Evolutionary conservation across 768 basidiomycete genomes (phyloP).

Genomic region (Rhodotorula graminis): DNA sequence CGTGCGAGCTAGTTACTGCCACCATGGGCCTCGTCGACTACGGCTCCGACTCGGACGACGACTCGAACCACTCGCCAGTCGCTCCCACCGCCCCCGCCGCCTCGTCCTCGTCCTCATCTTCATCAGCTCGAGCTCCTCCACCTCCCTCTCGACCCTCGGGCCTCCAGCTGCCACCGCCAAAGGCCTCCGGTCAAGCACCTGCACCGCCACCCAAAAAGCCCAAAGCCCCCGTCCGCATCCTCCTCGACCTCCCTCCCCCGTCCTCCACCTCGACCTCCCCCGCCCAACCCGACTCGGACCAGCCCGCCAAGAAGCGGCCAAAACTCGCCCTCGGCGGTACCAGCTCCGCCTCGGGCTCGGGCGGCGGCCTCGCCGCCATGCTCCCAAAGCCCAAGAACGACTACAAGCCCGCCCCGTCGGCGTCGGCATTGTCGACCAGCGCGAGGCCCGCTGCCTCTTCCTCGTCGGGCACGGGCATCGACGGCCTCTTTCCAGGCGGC

Average conservation of each 20-base stretch:
- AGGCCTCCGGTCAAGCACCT: not conserved
- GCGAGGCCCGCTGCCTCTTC: not conserved
- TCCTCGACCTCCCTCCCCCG: slow-evolving; percentile 32
- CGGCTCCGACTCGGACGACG: slow-evolving; percentile 41
- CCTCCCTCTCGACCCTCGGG: not conserved
- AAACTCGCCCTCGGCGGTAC: slow-evolving; percentile 16
- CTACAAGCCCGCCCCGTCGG: not conserved
- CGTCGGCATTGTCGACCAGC: too few relatives aligned
- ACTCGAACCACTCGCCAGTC: not conserved
- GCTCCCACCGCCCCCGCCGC: not conserved
- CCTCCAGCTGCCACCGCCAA: slow-evolving; percentile 26
- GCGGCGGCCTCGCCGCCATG: slow-evolving; percentile 34
- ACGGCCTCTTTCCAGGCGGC: not conserved
- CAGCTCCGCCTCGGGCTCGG: too few relatives aligned
- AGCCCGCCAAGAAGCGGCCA: slow-evolving; percentile 22
- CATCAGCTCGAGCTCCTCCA: not conserved
- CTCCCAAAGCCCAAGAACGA: slow-evolving; percentile 36
- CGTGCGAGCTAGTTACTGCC: too few relatives aligned
- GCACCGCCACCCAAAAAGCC: slow-evolving; percentile 6
- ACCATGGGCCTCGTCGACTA: slow-evolving; percentile 39
- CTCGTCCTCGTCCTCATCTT: not conserved
- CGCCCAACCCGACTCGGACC: not conserved
- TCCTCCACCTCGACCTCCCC: not conserved
- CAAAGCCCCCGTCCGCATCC: slow-evolving; percentile 32
- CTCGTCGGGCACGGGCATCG: not conserved